These are phyloP conservation scores for Malus hybrid DNA, from an alignment of 331 rosid species.

Conservation along the genomic window DNA sequence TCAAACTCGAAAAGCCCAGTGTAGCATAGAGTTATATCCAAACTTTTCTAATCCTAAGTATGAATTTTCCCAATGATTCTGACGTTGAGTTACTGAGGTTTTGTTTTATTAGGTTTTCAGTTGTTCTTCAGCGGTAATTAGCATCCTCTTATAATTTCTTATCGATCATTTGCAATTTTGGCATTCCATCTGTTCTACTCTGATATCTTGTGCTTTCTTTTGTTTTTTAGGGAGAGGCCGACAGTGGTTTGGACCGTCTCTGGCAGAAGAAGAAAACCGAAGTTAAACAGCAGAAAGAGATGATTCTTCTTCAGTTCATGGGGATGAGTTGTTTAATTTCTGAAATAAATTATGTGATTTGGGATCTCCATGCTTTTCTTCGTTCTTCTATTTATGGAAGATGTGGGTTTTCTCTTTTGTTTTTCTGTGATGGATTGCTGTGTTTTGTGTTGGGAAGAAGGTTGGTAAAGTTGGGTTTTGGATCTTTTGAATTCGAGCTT, in stretches of 20 bases:
- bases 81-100: not conserved
- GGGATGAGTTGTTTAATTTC: not conserved
- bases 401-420: too few relatives aligned
- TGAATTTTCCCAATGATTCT: too few relatives aligned
- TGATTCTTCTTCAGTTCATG: not conserved
- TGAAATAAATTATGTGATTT: not conserved
- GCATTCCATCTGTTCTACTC: not conserved
- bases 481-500: too few relatives aligned
- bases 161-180: not conserved
- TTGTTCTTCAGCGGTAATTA: not conserved
- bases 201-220: not conserved
- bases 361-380: too few relatives aligned
- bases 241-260: conserved; percentile 26
- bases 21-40: too few relatives aligned
- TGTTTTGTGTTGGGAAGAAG: too few relatives aligned
- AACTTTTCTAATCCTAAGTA: too few relatives aligned
- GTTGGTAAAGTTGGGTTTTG: too few relatives aligned
- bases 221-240: conserved; percentile 34
- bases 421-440: too few relatives aligned
- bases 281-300: conserved; percentile 26
- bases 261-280: conserved; percentile 56
- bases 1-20: too few relatives aligned
- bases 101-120: not conserved
- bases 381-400: too few relatives aligned
- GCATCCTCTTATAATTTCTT: not conserved